These are phyloP conservation scores for Melanomma pulvis-pyrius DNA, from an alignment of 495 filamentous ascomycete species.

Conservation along the genomic window DNA sequence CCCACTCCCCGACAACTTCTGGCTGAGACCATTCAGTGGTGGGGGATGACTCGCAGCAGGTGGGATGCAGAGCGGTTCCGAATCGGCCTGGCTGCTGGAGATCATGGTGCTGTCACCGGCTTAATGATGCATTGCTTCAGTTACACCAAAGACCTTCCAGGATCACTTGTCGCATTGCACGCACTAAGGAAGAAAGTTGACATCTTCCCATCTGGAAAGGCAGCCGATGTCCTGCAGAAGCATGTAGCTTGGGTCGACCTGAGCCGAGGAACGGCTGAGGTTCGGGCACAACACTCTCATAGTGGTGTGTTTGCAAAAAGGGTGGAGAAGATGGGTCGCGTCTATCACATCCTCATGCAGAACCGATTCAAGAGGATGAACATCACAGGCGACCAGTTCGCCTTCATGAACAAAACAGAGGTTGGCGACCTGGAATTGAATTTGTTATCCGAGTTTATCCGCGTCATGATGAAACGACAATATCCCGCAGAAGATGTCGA, in stretches of 20 bases:
- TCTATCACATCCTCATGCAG: slow-evolving; percentile 28
- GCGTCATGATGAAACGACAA: slow-evolving; percentile 31
- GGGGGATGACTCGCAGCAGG: not conserved
- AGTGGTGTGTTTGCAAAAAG: not conserved
- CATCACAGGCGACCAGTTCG: slow-evolving; percentile 6
- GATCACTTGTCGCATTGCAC: slow-evolving; percentile 34
- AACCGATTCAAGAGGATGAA: slow-evolving; percentile 17
- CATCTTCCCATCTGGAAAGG: slow-evolving; percentile 16
- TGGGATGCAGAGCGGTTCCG: slow-evolving; percentile 19
- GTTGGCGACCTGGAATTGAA: slow-evolving; percentile 25
- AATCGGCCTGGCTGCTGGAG: slow-evolving; percentile 15
- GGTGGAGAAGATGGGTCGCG: slow-evolving; percentile 10
- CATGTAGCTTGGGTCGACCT: slow-evolving; percentile 29
- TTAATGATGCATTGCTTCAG: slow-evolving; percentile 36
- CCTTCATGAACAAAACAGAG: slow-evolving; percentile 18
- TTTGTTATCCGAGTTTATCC: slow-evolving; percentile 34
- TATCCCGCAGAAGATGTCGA: slow-evolving; percentile 27
- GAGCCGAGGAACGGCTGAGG: not conserved
- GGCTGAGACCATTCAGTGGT: slow-evolving; percentile 27
- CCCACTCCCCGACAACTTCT: slow-evolving; percentile 32
- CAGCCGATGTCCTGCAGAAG: slow-evolving; percentile 22
- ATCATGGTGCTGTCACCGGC: slow-evolving; percentile 18
- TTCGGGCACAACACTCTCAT: not conserved
- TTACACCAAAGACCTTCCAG: slow-evolving; percentile 29
- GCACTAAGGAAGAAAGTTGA: slow-evolving; percentile 11